Base-by-base conservation (phyloP, 225 moss, liverwort and hornwort species). In the Pseudisothecium myosuroides region DNA sequence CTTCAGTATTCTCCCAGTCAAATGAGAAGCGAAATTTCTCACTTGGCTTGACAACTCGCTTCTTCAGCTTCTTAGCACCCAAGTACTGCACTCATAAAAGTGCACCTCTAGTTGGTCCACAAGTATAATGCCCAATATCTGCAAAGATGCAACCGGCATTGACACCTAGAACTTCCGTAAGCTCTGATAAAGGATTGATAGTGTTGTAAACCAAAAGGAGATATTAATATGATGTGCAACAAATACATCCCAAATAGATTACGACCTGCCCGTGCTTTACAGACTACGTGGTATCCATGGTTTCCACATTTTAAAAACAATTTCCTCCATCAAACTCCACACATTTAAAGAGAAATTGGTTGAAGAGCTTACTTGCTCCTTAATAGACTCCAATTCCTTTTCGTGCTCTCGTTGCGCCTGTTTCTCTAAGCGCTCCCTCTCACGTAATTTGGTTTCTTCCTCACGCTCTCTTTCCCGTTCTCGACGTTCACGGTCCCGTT, bases 1-100 rank as follows among this genome's bases (percentile, higher is more conserved):
- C 99, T 94, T 99, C 96, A 76, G 97, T 99, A 83, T 97, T 99
- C 94, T 99, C 97, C 99, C 99, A 99, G 88, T 99, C 96, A 83
- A 99, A 99, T 76, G 99, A 99, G 88, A 99, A 99, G 58, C 97
- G 96, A 84, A 99, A 99, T 88, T 99, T 99, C 82, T 99, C 99
- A 87, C 99, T 99, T 72, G 97, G 97, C 83, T 99, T 99, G 14
- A 99, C 99, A 55, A 99, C 97, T 73, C 97, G 94, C 93, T 99
- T 99, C 94, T 99, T 99, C 88, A 99, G 86, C 92, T 97, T 99
- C 93, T 99, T 99, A 43, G 97, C 99, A 90, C 99, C 99, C 90
- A 99, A 95, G 83, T 99, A 99, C 96, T 99, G 94, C 90, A 90
- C 37, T 77, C 91, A 92, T 58, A 55, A 83, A 90, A 92, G 89